Conservation (phyloP, 345 rosid species). For the Camelina hispida region DNA sequence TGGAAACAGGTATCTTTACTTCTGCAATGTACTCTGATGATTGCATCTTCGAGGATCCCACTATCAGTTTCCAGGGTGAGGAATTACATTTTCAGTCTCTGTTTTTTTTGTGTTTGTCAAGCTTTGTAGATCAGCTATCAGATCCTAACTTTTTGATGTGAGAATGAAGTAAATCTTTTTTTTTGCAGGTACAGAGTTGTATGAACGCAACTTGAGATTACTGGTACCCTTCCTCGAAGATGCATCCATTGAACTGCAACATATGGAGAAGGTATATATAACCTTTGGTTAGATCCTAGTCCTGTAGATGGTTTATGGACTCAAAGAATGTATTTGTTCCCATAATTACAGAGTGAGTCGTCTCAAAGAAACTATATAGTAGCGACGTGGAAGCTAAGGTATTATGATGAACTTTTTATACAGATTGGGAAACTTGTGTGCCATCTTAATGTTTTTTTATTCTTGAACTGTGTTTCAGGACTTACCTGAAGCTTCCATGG, state of each 20-base stretch:
- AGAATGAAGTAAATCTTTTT: conserved; percentile 19
- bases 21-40: conserved; percentile 65
- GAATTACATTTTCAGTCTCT: not conserved
- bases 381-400: conserved; percentile 89
- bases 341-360: conserved; percentile 39
- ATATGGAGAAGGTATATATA: conserved; percentile 67
- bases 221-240: conserved; percentile 83
- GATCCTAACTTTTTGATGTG: conserved; percentile 20
- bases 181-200: conserved; percentile 67
- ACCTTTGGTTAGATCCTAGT: conserved; percentile 5
- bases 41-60: conserved; percentile 90
- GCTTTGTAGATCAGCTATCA: conserved; percentile 22
- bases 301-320: conserved; percentile 9
- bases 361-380: conserved; percentile 46
- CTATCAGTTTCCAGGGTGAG: conserved; percentile 82
- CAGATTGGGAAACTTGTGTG: not conserved
- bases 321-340: conserved; percentile 4
- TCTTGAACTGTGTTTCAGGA: conserved; percentile 53
- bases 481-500: conserved; percentile 87
- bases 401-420: conserved; percentile 13
- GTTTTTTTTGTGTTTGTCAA: not conserved
- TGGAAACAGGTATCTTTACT: conserved; percentile 70
- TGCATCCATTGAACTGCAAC: conserved; percentile 69
- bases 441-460: not conserved
- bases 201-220: conserved; percentile 79